Base-by-base conservation (phyloP, 139 green algal species). In the Edaphochlamys debaryana region DNA sequence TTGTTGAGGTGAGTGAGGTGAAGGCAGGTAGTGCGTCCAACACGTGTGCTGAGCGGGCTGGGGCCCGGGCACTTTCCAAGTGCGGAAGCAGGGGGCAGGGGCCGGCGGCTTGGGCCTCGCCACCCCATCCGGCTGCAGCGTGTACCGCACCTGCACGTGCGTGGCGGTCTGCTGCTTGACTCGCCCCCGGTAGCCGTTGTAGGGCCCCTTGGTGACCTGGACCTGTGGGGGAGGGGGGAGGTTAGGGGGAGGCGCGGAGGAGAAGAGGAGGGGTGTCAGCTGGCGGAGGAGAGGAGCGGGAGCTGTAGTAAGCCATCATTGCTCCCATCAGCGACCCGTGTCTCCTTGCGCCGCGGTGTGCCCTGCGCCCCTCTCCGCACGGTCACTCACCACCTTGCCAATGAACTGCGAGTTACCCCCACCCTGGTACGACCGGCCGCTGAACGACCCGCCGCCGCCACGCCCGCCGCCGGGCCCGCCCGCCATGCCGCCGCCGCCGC, bases 51-150 rank as follows among this genome's bases (percentile, higher is more conserved):
- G n/a, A n/a, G n/a, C n/a, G n/a, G n/a, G n/a, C n/a, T n/a, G n/a
- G n/a, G n/a, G n/a, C n/a, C n/a, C n/a, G n/a, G n/a, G n/a, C n/a
- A n/a, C n/a, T n/a, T n/a, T n/a, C n/a, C n/a, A n/a, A n/a, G n/a
- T n/a, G n/a, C n/a, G n/a, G n/a, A n/a, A n/a, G n/a, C n/a, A n/a
- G n/a, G n/a, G n/a, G n/a, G n/a, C n/a, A n/a, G n/a, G n/a, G n/a
- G n/a, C n/a, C n/a, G n/a, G n/a, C n/a, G n/a, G n/a, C n/a, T n/a
- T n/a, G n/a, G n/a, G 93, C 34, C 69, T 67, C 80, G 93, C 94
- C 89, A 96, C 92, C 6, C 95, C 97, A 72, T 98, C 95, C 72
- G 98, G 85, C 94, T 98, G 96, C 40, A 96, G n/a, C n/a, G n/a
- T n/a, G n/a, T n/a, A 48, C 84, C 90, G 56, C 56, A n/a, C 56